These are phyloP conservation scores for Trifolium subterraneum DNA, from an alignment of 306 rosid genomes.

Conservation along the genomic window DNA sequence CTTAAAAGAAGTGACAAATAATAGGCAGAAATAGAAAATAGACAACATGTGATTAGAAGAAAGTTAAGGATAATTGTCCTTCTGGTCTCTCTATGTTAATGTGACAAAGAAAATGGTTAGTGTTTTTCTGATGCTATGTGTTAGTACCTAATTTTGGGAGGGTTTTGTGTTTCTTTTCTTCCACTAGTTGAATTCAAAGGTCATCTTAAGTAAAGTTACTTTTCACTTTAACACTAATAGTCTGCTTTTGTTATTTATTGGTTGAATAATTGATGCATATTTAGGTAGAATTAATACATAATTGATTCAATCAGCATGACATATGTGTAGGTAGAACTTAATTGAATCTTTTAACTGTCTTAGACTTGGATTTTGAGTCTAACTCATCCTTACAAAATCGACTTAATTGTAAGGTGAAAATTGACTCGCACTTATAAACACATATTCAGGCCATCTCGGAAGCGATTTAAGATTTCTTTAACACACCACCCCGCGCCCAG, in stretches of 20 bases:
- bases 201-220: conserved; percentile 41
- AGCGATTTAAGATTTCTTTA: too few relatives aligned
- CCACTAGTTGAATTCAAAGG: conserved; percentile 40
- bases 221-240: conserved; percentile 11
- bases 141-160: conserved; percentile 27
- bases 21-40: conserved; percentile 41
- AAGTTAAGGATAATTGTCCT: conserved; percentile 43
- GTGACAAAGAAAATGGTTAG: conserved; percentile 40
- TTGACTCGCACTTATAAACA: too few relatives aligned
- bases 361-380: too few relatives aligned
- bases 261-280: conserved; percentile 36
- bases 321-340: too few relatives aligned
- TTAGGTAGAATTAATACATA: too few relatives aligned
- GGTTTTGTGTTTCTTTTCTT: conserved; percentile 25
- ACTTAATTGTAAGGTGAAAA: too few relatives aligned
- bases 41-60: conserved; percentile 47
- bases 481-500: too few relatives aligned
- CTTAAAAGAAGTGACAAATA: conserved; percentile 42
- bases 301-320: too few relatives aligned
- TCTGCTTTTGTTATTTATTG: conserved; percentile 43
- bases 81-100: conserved; percentile 43
- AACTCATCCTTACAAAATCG: too few relatives aligned
- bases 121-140: conserved; percentile 31
- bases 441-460: too few relatives aligned
- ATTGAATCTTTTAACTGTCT: too few relatives aligned